Evolutionary conservation across 2,329 filamentous ascomycete species (phyloP).

Genomic region (Emmonsiellopsis sp.): DNA sequence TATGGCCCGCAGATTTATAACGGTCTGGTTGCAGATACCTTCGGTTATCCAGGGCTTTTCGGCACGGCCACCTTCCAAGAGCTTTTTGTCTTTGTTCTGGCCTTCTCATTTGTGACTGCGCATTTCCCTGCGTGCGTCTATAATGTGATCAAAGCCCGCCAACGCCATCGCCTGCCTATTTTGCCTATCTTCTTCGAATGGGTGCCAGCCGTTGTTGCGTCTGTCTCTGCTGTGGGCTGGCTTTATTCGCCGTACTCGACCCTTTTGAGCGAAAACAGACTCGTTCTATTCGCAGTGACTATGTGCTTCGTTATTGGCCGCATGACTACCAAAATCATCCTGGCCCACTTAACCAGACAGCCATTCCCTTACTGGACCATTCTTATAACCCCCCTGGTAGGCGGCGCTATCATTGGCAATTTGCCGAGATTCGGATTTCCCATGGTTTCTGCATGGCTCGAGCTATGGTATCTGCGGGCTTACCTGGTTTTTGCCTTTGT

Average conservation of each 20-base stretch:
- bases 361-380: constrained; percentile 96
- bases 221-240: constrained; percentile 67
- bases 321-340: constrained; percentile 98
- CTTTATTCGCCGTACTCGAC: constrained; percentile 81
- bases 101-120: constrained; percentile 54
- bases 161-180: constrained; percentile 61
- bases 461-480: constrained; percentile 70
- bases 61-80: constrained; percentile 71
- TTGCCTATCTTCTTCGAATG: constrained; percentile 84
- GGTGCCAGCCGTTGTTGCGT: constrained; percentile 82
- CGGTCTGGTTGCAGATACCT: constrained; percentile 57
- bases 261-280: constrained; percentile 71
- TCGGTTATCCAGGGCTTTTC: constrained; percentile 56
- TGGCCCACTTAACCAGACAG: constrained; percentile 85
- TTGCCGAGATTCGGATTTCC: constrained; percentile 66
- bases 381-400: constrained; percentile 76
- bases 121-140: constrained; percentile 85
- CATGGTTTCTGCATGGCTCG: constrained; percentile 53
- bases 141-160: constrained; percentile 73
- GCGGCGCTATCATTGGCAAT: constrained; percentile 75
- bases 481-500: constrained; percentile 76
- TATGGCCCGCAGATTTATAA: constrained; percentile 86
- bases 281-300: constrained; percentile 84
- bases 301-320: constrained; percentile 96
- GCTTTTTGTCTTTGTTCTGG: constrained; percentile 70